These are phyloP conservation scores for Polyplosphaeria fusca DNA, from an alignment of 495 filamentous ascomycete species.

Conservation along the genomic window DNA sequence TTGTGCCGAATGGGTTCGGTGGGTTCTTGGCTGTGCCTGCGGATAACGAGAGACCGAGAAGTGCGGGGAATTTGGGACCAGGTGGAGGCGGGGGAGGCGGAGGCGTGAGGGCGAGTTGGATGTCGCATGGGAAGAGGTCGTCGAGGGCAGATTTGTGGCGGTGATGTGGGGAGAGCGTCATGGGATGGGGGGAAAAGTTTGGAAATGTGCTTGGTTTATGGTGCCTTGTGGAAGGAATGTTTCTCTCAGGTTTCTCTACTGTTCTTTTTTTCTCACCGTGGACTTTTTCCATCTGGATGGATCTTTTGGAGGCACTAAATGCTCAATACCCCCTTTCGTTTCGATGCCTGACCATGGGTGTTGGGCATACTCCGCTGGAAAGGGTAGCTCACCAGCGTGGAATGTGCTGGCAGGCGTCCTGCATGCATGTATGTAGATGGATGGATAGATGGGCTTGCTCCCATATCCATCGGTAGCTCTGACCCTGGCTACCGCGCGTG, in stretches of 20 bases:
- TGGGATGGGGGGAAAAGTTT: not conserved
- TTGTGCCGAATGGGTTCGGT: constrained; percentile 76
- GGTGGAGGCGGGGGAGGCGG: not conserved
- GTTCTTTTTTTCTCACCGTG: not conserved
- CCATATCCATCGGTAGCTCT: too few relatives aligned
- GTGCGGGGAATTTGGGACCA: constrained; percentile 20
- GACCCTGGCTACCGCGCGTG: too few relatives aligned
- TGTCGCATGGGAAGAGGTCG: constrained; percentile 14
- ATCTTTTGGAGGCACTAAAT: too few relatives aligned
- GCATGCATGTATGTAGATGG: too few relatives aligned
- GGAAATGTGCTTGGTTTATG: too few relatives aligned
- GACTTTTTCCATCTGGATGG: too few relatives aligned
- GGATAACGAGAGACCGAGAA: constrained; percentile 39
- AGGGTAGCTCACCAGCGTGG: too few relatives aligned
- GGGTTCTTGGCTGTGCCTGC: constrained; percentile 77
- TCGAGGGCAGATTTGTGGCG: constrained; percentile 34
- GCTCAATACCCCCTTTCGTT: constrained; percentile 4
- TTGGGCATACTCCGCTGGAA: too few relatives aligned
- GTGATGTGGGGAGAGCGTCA: constrained; percentile 15
- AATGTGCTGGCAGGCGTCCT: too few relatives aligned
- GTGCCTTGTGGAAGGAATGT: not conserved
- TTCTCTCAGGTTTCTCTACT: not conserved
- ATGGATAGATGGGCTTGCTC: too few relatives aligned
- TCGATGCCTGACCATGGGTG: too few relatives aligned
- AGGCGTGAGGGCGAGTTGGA: constrained; percentile 15